phyloP scores from a whole-genome alignment of 768 basidiomycete species.

The Collybiopsis confluens region DNA sequence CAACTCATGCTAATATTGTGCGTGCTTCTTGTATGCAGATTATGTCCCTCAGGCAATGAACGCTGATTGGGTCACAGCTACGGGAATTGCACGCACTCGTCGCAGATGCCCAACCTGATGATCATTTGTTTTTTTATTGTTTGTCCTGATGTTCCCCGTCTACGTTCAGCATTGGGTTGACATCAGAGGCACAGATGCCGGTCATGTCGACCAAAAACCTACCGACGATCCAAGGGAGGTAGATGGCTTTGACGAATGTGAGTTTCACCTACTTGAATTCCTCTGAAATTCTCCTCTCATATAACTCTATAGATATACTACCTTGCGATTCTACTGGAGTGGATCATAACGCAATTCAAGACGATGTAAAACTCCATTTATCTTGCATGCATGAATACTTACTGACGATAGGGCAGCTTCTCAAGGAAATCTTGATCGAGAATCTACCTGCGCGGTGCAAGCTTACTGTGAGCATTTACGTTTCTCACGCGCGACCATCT shows the following conservation, averaged over 20 bases:
- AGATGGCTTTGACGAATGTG: neutral
- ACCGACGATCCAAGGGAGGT: neutral
- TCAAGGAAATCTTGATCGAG: neutral
- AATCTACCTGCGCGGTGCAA: neutral
- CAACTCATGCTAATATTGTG: neutral
- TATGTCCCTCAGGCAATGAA: neutral
- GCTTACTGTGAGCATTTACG: neutral
- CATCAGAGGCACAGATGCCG: neutral
- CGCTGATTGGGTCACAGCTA: neutral
- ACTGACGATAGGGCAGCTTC: neutral
- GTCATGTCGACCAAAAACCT: neutral
- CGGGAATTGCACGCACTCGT: neutral
- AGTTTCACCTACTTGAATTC: neutral
- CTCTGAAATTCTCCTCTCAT: neutral
- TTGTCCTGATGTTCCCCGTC: neutral
- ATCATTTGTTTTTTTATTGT: neutral
- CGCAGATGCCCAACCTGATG: neutral
- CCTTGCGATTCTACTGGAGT: neutral
- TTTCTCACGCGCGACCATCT: neutral
- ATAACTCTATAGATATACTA: neutral
- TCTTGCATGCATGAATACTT: neutral
- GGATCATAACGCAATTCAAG: neutral
- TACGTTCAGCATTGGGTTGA: neutral
- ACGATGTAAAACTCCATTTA: neutral
- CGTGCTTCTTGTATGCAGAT: neutral